A percentile compares a stretch with the other conserved stretches of the same genome.
These are phyloP conservation scores for Cnidoscolus chayamansa DNA, from an alignment of 441 rosid genomes.

Conservation along the genomic window DNA sequence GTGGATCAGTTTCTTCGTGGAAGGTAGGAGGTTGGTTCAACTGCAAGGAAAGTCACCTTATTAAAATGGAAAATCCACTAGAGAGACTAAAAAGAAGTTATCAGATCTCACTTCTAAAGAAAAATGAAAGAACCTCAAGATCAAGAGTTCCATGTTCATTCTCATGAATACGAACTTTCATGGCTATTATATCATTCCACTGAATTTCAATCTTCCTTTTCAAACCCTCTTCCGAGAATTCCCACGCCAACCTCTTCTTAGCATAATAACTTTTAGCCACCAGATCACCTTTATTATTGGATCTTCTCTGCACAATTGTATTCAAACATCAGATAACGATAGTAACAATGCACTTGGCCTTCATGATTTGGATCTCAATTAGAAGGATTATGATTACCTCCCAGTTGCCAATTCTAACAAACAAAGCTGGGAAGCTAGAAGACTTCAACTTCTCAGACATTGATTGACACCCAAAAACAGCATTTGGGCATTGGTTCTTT, in stretches of 20 bases:
- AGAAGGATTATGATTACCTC: constrained; percentile 31
- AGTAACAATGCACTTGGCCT: too few species aligned
- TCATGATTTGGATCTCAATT: too few species aligned
- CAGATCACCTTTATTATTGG: constrained; percentile 43
- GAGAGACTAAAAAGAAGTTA: too few species aligned
- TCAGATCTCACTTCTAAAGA: background rate
- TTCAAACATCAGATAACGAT: too few species aligned
- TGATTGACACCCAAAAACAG: constrained; percentile 11
- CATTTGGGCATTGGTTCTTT: background rate
- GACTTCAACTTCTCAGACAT: constrained; percentile 40
- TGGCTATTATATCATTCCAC: constrained; percentile 50
- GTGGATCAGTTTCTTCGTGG: constrained; percentile 45
- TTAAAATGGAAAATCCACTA: too few species aligned
- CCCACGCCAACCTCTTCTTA: constrained; percentile 53
- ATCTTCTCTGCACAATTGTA: constrained; percentile 29
- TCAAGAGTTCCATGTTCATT: constrained; percentile 37
- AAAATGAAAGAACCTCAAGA: constrained; percentile 36
- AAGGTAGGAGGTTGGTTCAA: constrained; percentile 38
- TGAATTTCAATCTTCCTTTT: constrained; percentile 52
- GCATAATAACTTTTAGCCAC: constrained; percentile 57
- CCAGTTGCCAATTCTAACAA: constrained; percentile 48
- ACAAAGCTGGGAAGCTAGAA: constrained; percentile 30
- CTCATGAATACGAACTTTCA: constrained; percentile 28
- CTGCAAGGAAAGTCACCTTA: constrained; percentile 21
- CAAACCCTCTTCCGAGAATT: constrained; percentile 33